Evolutionary conservation across 345 rosid genomes (phyloP), one percentile per base, ranked within the genome.

Genomic region (Arabidopsis suecica): DNA sequence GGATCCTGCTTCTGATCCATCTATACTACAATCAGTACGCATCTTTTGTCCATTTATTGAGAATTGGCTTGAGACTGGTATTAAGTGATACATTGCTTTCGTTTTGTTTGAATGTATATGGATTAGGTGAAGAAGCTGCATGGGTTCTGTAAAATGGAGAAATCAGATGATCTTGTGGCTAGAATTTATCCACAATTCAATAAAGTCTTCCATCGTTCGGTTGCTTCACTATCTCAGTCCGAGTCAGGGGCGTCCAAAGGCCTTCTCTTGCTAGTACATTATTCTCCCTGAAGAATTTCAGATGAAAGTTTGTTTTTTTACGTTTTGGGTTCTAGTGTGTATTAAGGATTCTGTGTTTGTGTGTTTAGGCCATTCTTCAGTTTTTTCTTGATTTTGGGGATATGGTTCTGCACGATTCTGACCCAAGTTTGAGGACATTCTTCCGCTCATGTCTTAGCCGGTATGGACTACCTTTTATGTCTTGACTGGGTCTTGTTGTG

Each of bases 381-480:
- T 88, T 90, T 84, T 92, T 80, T 78, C 91, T 95, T 51, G 97
- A 90, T 79, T 90, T 86, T 33, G 97, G 99, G 18, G 99, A 95
- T 53, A 61, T 85, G 60, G 97, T 88, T 75, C 82, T 95, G 22
- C 97, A 90, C 74, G 97, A 95, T 85, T 91, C 98, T 79, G 97
- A 94, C 83, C 90, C 95, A 9, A 90, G 89, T 78, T 73, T 94
- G 42, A 78, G 83, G 71, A 77, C 86, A 6, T 95, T 90, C 78
- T 86, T 90, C 65, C 93, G 92, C 20, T 87, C 88, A 2, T 92
- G 97, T 80, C 88, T 95, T 87, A 90, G 97, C 87, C 89, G 97
- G 98, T 94, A 77, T 75, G 54, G 69, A 67, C 71, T n/a, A 16
- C 48, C 69, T 16, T 9, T 69, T 50, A 32, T 53, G 64, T 51